Evolutionary conservation across 306 rosid species (phyloP), one percentile per base, ranked within the genome.

Genomic region (Quillaja saponaria): DNA sequence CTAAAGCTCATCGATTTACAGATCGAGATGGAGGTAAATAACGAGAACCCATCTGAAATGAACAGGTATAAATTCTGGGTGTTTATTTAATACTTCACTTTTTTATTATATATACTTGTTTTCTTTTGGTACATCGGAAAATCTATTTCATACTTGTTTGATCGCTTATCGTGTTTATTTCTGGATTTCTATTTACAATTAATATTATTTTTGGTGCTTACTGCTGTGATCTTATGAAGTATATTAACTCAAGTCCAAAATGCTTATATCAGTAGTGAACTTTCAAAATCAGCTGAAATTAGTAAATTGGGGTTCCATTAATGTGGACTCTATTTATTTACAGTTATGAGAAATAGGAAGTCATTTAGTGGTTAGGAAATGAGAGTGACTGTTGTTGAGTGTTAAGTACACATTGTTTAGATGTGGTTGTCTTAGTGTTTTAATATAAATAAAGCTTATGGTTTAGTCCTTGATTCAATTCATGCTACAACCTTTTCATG

Each of bases 61-160:
- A 37, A 71, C 87, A 85, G 91, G 91, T 85, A 63, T 61, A 10
- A 11, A 38, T 28, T 58, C 60, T 65, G 67, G 74, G 57, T 58
- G 49, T 52, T 62, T 10, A 31, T 12, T 3, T 60, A 39, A 12
- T 63, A 10, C 55, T 63, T 19, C 58, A 7, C 55, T 25, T 3
- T 17, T 12, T 34, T 51, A 31, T 14, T n/a, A n/a, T n/a, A n/a
- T n/a, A n/a, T n/a, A n/a, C n/a, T n/a, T n/a, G n/a, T n/a, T n/a
- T n/a, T n/a, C n/a, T n/a, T n/a, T n/a, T n/a, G n/a, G n/a, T n/a
- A n/a, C n/a, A n/a, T n/a, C n/a, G n/a, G n/a, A n/a, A n/a, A n/a
- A n/a, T n/a, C n/a, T n/a, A n/a, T 37, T 66, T 8, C 18, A 21
- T 33, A 31, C 11, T 13, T 46, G 18, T 54, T 66, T 46, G 66